Evolutionary conservation across 768 basidiomycete species (phyloP), one percentile per base, ranked within the genome.

Genomic region (Guyanaporus albipodus): DNA sequence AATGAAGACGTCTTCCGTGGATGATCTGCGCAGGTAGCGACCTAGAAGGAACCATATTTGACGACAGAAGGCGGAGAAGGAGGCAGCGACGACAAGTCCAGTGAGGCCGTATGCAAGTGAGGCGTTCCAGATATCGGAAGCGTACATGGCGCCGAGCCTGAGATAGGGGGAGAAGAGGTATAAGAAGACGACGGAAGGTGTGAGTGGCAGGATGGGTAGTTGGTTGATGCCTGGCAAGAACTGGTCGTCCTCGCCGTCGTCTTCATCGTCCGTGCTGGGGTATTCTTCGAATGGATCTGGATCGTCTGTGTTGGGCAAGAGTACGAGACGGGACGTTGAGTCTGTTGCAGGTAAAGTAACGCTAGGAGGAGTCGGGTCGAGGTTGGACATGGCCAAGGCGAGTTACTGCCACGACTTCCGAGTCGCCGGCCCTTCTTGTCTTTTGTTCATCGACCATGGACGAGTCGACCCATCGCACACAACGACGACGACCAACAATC

Each of bases 31-130:
- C 36, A 85, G 70, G 62, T 89, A 86, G 26, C 82, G 74, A 36
- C 82, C 79, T n/a, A 89, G 75, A 72, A 87, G 77, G 67, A 85
- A 87, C 81, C 83, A 85, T 39, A 89, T 67, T 54, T 86, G 84
- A 41, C 83, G 70, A 31, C 80, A 73, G 51, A 85, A 78, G 26
- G 74, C 75, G 7, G 85, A 75, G 12, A 84, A 65, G 28, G 73
- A 53, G n/a, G 81, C 80, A 47, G 80, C 80, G 23, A 73, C 55
- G 26, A 80, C 37, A 2, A 87, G 62, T 1, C 70, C 64, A 23
- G 78, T 67, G 23, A 87, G 66, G 4, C 74, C 71, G 23, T 73
- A 69, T 56, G 74, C 72, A 32, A 83, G 66, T 4, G 81, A 71
- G 38, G 73, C 57, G 29, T 65, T 64, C 6, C 72, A 68, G 8